Evolutionary conservation across 2,329 filamentous ascomycete genomes (phyloP), one percentile per base, ranked within the genome.

Genomic region (Aspergillus brasiliensis): DNA sequence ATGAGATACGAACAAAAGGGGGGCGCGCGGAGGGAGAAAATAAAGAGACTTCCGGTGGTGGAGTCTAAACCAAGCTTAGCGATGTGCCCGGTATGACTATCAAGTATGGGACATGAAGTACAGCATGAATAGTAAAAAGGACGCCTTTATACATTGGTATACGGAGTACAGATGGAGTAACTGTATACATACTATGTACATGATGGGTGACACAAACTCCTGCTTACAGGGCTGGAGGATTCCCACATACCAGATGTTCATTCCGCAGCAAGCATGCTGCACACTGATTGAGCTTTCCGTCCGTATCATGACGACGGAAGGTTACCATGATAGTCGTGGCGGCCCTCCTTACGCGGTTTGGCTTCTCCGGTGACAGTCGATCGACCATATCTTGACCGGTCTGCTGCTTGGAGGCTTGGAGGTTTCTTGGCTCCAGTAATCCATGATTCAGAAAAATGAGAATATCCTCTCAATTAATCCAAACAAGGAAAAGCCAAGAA

Each of bases 201-300:
- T 46, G 38, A 55, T 55, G 52, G 40, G 52, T 55, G 44, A 40
- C 17, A 55, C 52, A 55, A 46, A 46, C 52, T 59, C 51, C 51
- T 40, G 51, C 40, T 38, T 54, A 51, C 51, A 55, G 52, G 52
- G 52, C 51, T 44, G 57, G 53, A 31, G 28, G 40, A 59, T 55
- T 59, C 44, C 51, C 52, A 59, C 57, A 59, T 59, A 59, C 44
- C 57, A 55, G 51, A 56, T 23, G 51, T 56, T 28, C 57, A 59
- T 56, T 59, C 57, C 51, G 13, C 23, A 69, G 69, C 68, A 69
- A 68, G 67, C 55, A 61, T 56, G 63, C 63, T 34, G 31, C 31
- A 34, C 31, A 34, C 31, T 34, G 31, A 34, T 34, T 34, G 31
- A 34, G 31, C 31, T 34, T 34, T 11, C 62, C 58, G 53, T 63